Evolutionary conservation across 805 yeast genomes (phyloP).

Genomic region (Blastobotrys robertii): DNA sequence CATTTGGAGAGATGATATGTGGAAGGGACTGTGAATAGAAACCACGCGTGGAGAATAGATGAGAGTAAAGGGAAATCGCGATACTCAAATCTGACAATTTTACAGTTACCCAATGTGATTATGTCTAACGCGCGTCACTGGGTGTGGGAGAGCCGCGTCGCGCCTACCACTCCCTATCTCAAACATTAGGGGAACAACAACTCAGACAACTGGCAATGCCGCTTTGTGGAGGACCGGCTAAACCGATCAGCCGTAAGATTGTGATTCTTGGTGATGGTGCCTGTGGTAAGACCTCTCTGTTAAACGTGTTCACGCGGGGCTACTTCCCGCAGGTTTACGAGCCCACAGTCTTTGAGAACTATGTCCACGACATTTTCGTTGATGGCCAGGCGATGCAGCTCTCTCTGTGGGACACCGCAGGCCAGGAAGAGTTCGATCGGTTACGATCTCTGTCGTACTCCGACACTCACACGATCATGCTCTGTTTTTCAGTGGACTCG

Average conservation of each 20-base stretch:
- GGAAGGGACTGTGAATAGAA: no score
- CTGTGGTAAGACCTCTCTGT: slow-evolving; percentile 91
- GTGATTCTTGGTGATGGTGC: slow-evolving; percentile 98
- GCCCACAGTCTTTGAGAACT: slow-evolving; percentile 96
- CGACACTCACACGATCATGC: slow-evolving; percentile 94
- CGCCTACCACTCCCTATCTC: neutral
- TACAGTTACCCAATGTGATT: no score
- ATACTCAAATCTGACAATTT: no score
- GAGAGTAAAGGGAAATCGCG: no score
- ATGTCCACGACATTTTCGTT: slow-evolving; percentile 92
- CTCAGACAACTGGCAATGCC: slow-evolving; percentile 21
- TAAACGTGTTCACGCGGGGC: slow-evolving; percentile 93
- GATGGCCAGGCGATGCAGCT: slow-evolving; percentile 89
- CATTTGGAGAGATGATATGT: no score
- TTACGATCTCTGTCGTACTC: slow-evolving; percentile 85
- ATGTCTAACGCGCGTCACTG: no score
- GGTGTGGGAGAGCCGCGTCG: no score
- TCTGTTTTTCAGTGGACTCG: slow-evolving; percentile 91
- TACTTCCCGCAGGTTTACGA: slow-evolving; percentile 97
- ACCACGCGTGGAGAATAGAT: no score
- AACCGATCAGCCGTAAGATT: slow-evolving; percentile 70
- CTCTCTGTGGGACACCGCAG: slow-evolving; percentile 98
- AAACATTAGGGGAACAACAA: neutral
- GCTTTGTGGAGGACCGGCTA: slow-evolving; percentile 29
- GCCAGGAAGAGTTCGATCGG: slow-evolving; percentile 96